Base-by-base conservation (phyloP, 768 basidiomycete species). In the Pisolithus albus region DNA sequence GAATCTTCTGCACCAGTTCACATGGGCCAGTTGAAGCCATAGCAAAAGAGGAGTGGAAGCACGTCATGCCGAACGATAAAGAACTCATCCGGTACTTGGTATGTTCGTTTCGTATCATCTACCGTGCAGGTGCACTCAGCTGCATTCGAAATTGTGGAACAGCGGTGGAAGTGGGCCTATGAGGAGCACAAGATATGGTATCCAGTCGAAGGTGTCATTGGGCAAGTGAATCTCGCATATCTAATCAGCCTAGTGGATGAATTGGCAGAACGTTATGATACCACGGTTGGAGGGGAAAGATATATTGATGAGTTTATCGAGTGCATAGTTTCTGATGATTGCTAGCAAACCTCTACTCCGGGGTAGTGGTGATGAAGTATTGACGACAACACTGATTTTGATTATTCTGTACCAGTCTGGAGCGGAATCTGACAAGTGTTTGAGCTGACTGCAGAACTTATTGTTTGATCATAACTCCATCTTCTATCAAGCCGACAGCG, bases 111-210 rank as follows among this genome's bases (percentile, higher is more conserved):
- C n/a, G 30, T 10, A 23, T 49, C 39, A 23, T 49, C 39, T 46
- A 26, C 19, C 19, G 47, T 18, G 23, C n/a, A 34, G 42, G 40
- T 19, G 46, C 9, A 36, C 34, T 30, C 19, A 40, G n/a, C 18
- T 8, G 6, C 15, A 28, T 26, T n/a, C 38, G 44, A 42, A n/a
- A 52, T 9, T 13, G 16, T 47, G 46, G 18, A 19, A 39, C 52
- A 88, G 86, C 79, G 74, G 53, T 88, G 85, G 86, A 81, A 80
- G 62, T 88, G 86, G 86, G 84, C 85, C 1, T 70, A 73, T 32
- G 67, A 72, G 30, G 79, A 82, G 49, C 66, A 70, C 6, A 73
- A 72, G 52, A 60, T 74, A 51, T 85, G 82, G 82, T 67, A 67
- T 26, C 72, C 81, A 7, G 68, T 59, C 8, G 47, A 56, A 21